Evolutionary conservation across 2,329 filamentous ascomycete genomes (phyloP), one percentile per base, ranked within the genome.

Genomic region (Fusarium proliferatum): DNA sequence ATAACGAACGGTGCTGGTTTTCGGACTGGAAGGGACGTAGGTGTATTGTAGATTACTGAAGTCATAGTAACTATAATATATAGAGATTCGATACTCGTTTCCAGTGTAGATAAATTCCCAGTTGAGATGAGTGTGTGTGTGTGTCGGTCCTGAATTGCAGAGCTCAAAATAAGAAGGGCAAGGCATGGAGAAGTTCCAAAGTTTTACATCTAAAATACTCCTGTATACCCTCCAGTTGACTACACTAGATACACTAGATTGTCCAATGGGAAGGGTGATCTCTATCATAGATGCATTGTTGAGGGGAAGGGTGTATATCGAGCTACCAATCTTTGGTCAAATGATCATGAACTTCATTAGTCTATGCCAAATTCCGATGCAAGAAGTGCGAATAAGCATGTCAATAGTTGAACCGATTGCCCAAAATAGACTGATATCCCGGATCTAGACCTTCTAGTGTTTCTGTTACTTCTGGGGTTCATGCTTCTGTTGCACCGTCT

Each of bases 1-100:
- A 81, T 61, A 28, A 80, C 79, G 16, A 63, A 41, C n/a, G 74
- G 74, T 23, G 74, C 75, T 21, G 68, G 56, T 23, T 68, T 73
- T 53, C 67, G 70, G 13, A 56, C 21, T 9, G 55, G 67, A 19
- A 60, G 46, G n/a, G 51, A 17, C 28, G 46, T 11, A 5, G 53
- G 55, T 23, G 55, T 53, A 3, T 51, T 21, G 39, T 42, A 46
- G n/a, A 60, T 33, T 15, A 57, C 51, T 28, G 66, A 41, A 46
- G 66, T 34, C 66, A 73, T 66, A 45, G 17, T 61, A 33, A 45
- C 11, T 26, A 6, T 19, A 38, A 19, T 10, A 9, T 26, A 17
- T 9, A 21, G 11, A 30, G 12, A 17, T n/a, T 19, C 9, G 36
- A 26, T 48, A n/a, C 19, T 19, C 4, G 23, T n/a, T 4, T 11